Evolutionary conservation across 805 yeast species (phyloP).

Genomic region (Nakazawaea wyomingensis): DNA sequence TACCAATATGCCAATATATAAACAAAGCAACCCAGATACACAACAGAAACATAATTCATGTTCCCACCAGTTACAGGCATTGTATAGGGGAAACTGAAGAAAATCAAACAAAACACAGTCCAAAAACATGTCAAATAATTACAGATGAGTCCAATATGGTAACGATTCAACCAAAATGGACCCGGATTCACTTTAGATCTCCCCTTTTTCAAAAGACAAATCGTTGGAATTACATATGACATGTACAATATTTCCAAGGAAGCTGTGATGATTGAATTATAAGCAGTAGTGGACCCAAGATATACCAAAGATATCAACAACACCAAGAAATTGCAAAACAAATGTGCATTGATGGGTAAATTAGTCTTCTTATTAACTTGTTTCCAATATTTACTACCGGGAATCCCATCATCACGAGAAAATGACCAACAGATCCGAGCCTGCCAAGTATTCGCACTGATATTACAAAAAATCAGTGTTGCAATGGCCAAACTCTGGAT

Average conservation of each 20-base stretch:
- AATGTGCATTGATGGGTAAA: slow-evolving; percentile 21
- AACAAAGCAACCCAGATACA: slow-evolving; percentile 23
- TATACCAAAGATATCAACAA: slow-evolving; percentile 5
- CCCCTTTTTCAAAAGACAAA: slow-evolving; percentile 29
- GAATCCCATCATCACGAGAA: slow-evolving; percentile 13
- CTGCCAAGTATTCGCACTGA: slow-evolving; percentile 12
- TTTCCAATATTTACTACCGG: slow-evolving; percentile 10
- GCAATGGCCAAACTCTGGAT: slow-evolving; percentile 12
- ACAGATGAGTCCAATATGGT: slow-evolving; percentile 28
- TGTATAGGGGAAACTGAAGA: slow-evolving; percentile 33
- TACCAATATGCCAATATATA: slow-evolving; percentile 28
- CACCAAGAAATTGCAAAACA: slow-evolving; percentile 7
- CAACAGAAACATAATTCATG: slow-evolving; percentile 38
- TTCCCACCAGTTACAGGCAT: slow-evolving; percentile 36
- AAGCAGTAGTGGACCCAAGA: slow-evolving; percentile 13
- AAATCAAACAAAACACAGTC: slow-evolving; percentile 30
- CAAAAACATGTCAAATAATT: slow-evolving; percentile 28
- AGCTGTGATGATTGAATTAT: slow-evolving; percentile 18
- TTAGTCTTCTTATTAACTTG: slow-evolving; percentile 12
- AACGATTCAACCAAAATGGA: slow-evolving; percentile 30
- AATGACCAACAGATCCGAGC: slow-evolving; percentile 9
- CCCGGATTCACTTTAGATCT: slow-evolving; percentile 29
- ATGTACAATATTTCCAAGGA: slow-evolving; percentile 23
- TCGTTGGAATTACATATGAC: slow-evolving; percentile 27
- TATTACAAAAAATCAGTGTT: slow-evolving; percentile 7